Evolutionary conservation across 768 basidiomycete genomes (phyloP), one percentile per base, ranked within the genome.

Genomic region (Kwoniella dendrophila): DNA sequence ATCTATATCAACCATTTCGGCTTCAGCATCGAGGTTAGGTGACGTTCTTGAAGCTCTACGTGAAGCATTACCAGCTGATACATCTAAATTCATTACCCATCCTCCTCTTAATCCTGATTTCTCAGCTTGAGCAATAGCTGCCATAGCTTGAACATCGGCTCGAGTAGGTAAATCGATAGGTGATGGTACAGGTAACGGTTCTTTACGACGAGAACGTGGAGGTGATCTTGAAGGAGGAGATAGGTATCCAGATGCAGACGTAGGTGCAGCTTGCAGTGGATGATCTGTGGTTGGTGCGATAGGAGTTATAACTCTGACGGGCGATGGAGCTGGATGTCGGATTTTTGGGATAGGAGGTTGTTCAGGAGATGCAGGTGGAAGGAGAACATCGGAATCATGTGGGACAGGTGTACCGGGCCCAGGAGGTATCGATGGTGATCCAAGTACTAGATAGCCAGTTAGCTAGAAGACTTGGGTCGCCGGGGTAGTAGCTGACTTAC

Each of bases 1-100:
- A 54, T 80, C 79, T 58, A 79, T 76, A 60, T 79, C 76, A 18
- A 76, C 78, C 79, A 80, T 78, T 29, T 68, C 77, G 3, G 57
- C 43, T 5, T 72, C 71, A 32, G 4, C 32, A 32, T 10, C 43
- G 14, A 43, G n/a, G 18, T 6, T 26, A 26, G 29, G 20, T 16
- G 62, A n/a, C 14, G 40, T 24, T 12, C 43, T 41, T 18, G 40
- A 61, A 18, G 62, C 36, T 24, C 63, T 36, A 26, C 71, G 38
- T 2, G 33, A 22, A 12, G 70, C 67, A 16, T 62, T 41, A 3
- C 51, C 55, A 41, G 62, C 57, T 41, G 63, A 57, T 0, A 66
- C 64, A 50, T 76, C 74, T n/a, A 71, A 40, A 40, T 70, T 70
- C 77, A 80, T 77, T 51, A 80, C 71, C 79, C 79, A 80, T 4